Evolutionary conservation across 2,329 filamentous ascomycete species (phyloP), one percentile per base, ranked within the genome.

Genomic region (Nemania abortiva): DNA sequence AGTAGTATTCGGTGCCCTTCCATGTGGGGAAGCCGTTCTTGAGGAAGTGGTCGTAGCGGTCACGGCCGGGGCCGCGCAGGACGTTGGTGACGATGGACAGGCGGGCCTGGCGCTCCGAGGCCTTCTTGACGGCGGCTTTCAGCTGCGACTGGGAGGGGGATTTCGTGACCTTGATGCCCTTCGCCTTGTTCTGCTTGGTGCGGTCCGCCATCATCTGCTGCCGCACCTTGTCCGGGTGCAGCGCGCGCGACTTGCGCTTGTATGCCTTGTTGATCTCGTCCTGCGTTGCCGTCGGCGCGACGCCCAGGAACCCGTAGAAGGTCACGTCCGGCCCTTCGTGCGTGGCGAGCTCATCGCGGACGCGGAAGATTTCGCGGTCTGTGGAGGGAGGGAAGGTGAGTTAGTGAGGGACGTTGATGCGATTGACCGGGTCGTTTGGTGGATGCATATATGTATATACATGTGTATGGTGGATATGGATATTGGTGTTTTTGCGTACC

Each of bases 1-100:
- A 99, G 87, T 98, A 99, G 87, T 99, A 99, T 71, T 96, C 95
- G 53, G 95, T 98, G 67, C 96, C 96, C 84, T 95, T 95, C 96
- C 96, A 99, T 65, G 89, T 89, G 37, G 96, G 96, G 84, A 99
- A 99, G 70, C 96, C 96, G 81, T 98, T 94, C 80, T 85, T 84
- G 69, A 98, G 83, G 84, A 98, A 99, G 81, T 98, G 92, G 80
- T 99, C 95, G 82, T 99, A 99, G 72, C 96, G 92, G 74, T 93
- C 92, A 72, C 96, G 89, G 63, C 88, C 88, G 2, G 92, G 85
- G 1, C 95, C 94, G 75, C 92, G 90, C 61, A 99, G 90, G 77
- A 99, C 92, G 77, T 94, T 92, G 74, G 91, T 90, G 63, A 98
- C 92, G 76, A 97, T 88, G 71, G 91, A 91, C 49, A 99, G 87